Base-by-base conservation (phyloP, 2,329 filamentous ascomycete genomes). In the Fusarium sp. region DNA sequence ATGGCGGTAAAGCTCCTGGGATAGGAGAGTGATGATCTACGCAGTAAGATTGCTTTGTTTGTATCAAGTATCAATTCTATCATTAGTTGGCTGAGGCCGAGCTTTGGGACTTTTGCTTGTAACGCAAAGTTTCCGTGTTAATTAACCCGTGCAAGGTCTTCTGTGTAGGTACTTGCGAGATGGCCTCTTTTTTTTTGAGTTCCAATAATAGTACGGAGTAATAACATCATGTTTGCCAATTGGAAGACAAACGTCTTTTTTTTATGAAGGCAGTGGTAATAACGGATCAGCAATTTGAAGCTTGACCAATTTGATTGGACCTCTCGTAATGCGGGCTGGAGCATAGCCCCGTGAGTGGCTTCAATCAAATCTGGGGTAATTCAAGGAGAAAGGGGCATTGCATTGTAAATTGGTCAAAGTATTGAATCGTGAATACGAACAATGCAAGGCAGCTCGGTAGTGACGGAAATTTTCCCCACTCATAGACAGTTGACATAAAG, bases 191-290 rank as follows among this genome's bases (percentile, higher is more conserved):
- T 3, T 0, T 3, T 51, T 17, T 18, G 3, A 3, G 13, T 13
- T 10, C 4, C 4, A 24, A 5, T 1, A 2, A 11, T 8, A 8
- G 17, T 28, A 3, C 28, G 28, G 28, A 28, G 28, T 15, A 26
- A 20, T 3, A n/a, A 4, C 3, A 22, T 17, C 4, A 5, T 54
- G 26, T n/a, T n/a, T 28, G 6, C 9, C 18, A n/a, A 41, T 10
- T 18, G 18, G 1, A 1, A 28, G 9, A 17, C 5, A 18, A 6
- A 22, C 2, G 2, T 9, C 5, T 1, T n/a, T 9, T 5, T 1
- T n/a, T 15, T 0, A 17, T 30, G 20, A 2, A 11, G 24, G 13
- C 0, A 4, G 6, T 9, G 11, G 13, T 15, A 28, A 41, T 10
- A 42, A 24, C 26, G 12, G 15, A 5, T 4, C 8, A 5, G 11